Evolutionary conservation across 139 green algal species (phyloP), one percentile per base, ranked within the genome.

Genomic region (Yamagishiella unicocca): DNA sequence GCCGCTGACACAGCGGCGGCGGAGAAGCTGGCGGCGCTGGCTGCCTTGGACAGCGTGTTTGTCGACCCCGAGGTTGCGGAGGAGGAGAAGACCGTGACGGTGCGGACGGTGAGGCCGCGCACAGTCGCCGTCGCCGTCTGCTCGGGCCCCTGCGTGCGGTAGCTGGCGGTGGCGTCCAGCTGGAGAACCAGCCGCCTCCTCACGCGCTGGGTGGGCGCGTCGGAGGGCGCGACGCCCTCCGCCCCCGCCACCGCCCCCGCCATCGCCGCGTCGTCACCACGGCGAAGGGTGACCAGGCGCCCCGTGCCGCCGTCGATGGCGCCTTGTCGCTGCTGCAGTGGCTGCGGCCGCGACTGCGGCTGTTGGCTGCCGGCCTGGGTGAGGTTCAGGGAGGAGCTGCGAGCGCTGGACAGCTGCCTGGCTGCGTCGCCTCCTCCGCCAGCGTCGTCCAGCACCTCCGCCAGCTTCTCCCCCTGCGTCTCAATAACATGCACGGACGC

Each of bases 111-210:
- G 4, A 85, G 66, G 61, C 75, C 75, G n/a, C 43, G 64, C 5
- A 89, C 19, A 5, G 50, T 22, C 6, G 50, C 76, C n/a, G 87
- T 33, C 12, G 84, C 82, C 25, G 35, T 9, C 35, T 73, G 45
- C n/a, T 83, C 55, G 10, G 19, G 12, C 0, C 81, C 80, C n/a
- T 54, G 45, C 0, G 19, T 8, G 37, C 46, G 73, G 54, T 84
- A 72, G n/a, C 84, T 55, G 55, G 89, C 70, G 29, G 80, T 74
- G 24, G 85, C 80, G 74, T 93, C 91, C 43, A 90, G 29, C 66
- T 88, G 83, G 54, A 93, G 66, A 42, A 85, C 91, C 43, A 93
- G 75, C 70, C 89, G 90, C 70, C 88, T 78, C 62, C 90, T 88
- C 33, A 92, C 22, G 14, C 78, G 67, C 38, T 64, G 61, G 24